phyloP scores from a whole-genome alignment of 306 rosid genomes.

The Vigna nakashimae region DNA sequence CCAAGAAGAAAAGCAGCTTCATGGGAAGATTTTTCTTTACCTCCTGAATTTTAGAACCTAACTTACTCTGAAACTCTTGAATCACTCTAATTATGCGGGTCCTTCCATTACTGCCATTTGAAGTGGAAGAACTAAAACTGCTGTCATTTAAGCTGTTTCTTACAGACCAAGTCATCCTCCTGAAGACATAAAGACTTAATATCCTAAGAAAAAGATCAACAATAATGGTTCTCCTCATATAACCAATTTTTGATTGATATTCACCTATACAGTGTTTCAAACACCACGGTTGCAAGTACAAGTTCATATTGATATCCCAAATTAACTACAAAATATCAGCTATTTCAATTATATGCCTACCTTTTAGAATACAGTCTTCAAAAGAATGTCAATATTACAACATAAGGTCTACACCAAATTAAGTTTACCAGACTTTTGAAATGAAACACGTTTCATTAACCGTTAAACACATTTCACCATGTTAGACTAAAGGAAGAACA shows the following conservation, averaged over 20 bases:
- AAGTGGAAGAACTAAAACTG: constrained; percentile 64
- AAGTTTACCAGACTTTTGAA: constrained; percentile 3
- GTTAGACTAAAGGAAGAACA: background rate
- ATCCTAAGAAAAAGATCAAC: constrained; percentile 29
- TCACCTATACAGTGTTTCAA: constrained; percentile 33
- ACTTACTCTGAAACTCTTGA: constrained; percentile 65
- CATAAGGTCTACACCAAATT: background rate
- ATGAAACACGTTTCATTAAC: constrained; percentile 13
- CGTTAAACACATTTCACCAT: background rate
- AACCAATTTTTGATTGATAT: background rate
- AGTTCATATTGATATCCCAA: constrained; percentile 16
- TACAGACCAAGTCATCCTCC: constrained; percentile 69
- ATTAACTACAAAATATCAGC: background rate
- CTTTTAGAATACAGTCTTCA: background rate
- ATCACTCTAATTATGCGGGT: constrained; percentile 76
- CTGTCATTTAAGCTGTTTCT: constrained; percentile 67
- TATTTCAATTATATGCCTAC: background rate
- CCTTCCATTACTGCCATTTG: constrained; percentile 64
- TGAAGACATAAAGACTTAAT: constrained; percentile 44
- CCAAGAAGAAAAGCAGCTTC: constrained; percentile 81
- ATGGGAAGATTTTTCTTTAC: constrained; percentile 74
- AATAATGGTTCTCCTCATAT: background rate
- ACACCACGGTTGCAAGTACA: background rate
- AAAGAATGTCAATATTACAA: background rate
- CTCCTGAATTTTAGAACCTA: constrained; percentile 66